A percentile compares a stretch with the other conserved stretches of the same genome.
These are phyloP conservation scores for Nothophoma quercina DNA, from an alignment of 2,329 filamentous ascomycete species.

Conservation along the genomic window DNA sequence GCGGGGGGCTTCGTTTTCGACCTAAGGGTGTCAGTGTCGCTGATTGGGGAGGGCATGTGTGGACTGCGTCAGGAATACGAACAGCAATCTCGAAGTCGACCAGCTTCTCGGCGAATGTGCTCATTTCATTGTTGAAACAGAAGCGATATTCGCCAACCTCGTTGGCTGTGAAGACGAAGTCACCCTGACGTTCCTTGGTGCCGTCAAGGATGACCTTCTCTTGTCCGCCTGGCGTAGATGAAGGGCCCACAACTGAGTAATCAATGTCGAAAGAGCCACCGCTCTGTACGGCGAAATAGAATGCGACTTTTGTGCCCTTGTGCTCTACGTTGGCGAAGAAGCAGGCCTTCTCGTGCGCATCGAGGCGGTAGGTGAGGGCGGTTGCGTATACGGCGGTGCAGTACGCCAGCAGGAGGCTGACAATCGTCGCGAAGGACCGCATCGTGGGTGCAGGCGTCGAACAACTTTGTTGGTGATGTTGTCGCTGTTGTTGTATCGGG, in stretches of 20 bases:
- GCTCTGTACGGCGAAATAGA: constrained; percentile 99
- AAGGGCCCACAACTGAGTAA: constrained; percentile 85
- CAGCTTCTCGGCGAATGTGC: constrained; percentile 94
- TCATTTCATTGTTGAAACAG: constrained; percentile 99
- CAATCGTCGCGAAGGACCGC: constrained; percentile 43
- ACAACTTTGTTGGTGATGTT: constrained; percentile 8
- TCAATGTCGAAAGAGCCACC: constrained; percentile 98
- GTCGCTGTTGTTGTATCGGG: constrained; percentile 14
- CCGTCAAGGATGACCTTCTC: constrained; percentile 84
- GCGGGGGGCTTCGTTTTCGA: constrained; percentile 86
- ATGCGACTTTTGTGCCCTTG: constrained; percentile 87
- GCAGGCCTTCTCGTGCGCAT: constrained; percentile 92
- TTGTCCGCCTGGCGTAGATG: not conserved
- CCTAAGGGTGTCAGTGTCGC: constrained; percentile 59
- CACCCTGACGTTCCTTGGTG: constrained; percentile 90
- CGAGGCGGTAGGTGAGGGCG: constrained; percentile 90
- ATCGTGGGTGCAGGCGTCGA: constrained; percentile 35
- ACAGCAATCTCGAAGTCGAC: constrained; percentile 98
- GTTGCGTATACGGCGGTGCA: constrained; percentile 80
- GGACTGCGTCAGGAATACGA: constrained; percentile 47
- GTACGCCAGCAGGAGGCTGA: constrained; percentile 71
- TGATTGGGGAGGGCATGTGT: not conserved
- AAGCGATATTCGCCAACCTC: constrained; percentile 90
- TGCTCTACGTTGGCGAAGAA: constrained; percentile 86
- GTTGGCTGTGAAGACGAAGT: constrained; percentile 96